A percentile compares a stretch with the other conserved stretches of the same genome.
These are phyloP conservation scores for Colletotrichum salicis DNA, from an alignment of 2,329 filamentous ascomycete species.

Conservation along the genomic window DNA sequence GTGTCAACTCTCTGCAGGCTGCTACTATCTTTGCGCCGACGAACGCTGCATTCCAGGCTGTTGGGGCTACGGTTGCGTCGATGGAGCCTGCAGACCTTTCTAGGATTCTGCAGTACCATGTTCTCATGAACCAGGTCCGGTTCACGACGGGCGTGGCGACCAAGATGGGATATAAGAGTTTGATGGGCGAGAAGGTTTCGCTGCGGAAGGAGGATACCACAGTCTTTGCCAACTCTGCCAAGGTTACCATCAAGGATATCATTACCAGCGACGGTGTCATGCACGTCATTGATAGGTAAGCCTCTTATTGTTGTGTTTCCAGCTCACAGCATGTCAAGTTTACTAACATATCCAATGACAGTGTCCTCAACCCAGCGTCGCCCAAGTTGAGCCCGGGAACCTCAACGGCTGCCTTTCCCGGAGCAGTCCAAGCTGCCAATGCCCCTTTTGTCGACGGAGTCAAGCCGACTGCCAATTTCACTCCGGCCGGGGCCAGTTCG, in stretches of 20 bases:
- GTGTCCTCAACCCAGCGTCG: conserved; percentile 49
- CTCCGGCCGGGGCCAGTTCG: conserved; percentile 37
- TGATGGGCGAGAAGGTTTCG: conserved; percentile 48
- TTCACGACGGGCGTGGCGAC: conserved; percentile 8
- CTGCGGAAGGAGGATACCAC: conserved; percentile 53
- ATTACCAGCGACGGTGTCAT: conserved; percentile 67
- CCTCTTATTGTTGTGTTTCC: conserved; percentile 38
- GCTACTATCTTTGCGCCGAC: conserved; percentile 71
- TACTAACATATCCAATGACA: conserved; percentile 43
- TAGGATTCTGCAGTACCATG: conserved; percentile 71
- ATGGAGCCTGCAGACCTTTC: conserved; percentile 59
- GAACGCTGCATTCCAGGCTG: conserved; percentile 67
- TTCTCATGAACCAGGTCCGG: conserved; percentile 63
- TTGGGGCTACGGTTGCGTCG: conserved; percentile 61
- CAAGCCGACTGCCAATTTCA: conserved; percentile 40
- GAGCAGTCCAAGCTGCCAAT: conserved; percentile 57
- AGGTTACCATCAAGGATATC: conserved; percentile 61
- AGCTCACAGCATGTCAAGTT: too few relatives aligned
- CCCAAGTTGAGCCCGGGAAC: conserved; percentile 44
- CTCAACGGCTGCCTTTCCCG: conserved; percentile 63
- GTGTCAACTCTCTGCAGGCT: conserved; percentile 43
- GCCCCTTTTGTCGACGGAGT: conserved; percentile 67
- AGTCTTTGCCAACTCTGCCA: conserved; percentile 63
- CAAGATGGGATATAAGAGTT: conserved; percentile 40
- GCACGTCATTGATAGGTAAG: conserved; percentile 67